phyloP scores from a whole-genome alignment of 148 eudicot species.

The Fagopyrum esculentum region DNA sequence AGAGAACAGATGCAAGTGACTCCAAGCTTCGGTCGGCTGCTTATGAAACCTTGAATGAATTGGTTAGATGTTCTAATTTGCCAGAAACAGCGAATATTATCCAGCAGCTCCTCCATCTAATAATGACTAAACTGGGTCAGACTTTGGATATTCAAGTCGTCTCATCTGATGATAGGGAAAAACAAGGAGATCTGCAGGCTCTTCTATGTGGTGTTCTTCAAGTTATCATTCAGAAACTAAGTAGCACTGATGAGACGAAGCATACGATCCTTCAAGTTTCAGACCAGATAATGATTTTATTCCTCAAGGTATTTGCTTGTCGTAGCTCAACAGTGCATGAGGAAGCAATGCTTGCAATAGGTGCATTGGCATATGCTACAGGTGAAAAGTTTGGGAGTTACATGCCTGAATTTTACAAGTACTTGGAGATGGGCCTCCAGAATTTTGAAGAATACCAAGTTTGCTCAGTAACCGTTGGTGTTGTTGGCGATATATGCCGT shows the following conservation, averaged over 20 bases:
- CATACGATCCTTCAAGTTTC: conserved; percentile 30
- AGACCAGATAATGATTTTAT: conserved; percentile 45
- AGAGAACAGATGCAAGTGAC: conserved; percentile 44
- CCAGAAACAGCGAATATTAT: conserved; percentile 41
- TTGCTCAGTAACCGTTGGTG: conserved; percentile 64
- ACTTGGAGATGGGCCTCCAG: conserved; percentile 65
- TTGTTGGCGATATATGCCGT: conserved; percentile 68
- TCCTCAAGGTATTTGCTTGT: conserved; percentile 47
- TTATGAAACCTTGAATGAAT: conserved; percentile 63
- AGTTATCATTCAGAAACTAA: conserved; percentile 54
- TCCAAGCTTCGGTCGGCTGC: conserved; percentile 53
- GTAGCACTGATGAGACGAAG: conserved; percentile 35
- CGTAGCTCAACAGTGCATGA: conserved; percentile 69
- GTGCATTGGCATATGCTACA: conserved; percentile 64
- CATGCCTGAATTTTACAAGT: conserved; percentile 66
- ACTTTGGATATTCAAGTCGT: conserved; percentile 42
- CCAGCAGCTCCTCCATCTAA: conserved; percentile 39
- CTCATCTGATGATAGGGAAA: conserved; percentile 50
- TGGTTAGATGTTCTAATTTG: conserved; percentile 47
- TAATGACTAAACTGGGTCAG: conserved; percentile 41
- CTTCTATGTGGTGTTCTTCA: conserved; percentile 55
- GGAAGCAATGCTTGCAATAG: conserved; percentile 79
- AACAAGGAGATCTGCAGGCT: conserved; percentile 60
- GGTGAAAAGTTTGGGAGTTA: conserved; percentile 56
- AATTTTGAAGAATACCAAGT: conserved; percentile 81